A percentile compares a stretch with the other conserved stretches of the same genome.
These are phyloP conservation scores for Globisporangium paroecandrum DNA, from an alignment of 352 stramenopile genomes.

Conservation along the genomic window DNA sequence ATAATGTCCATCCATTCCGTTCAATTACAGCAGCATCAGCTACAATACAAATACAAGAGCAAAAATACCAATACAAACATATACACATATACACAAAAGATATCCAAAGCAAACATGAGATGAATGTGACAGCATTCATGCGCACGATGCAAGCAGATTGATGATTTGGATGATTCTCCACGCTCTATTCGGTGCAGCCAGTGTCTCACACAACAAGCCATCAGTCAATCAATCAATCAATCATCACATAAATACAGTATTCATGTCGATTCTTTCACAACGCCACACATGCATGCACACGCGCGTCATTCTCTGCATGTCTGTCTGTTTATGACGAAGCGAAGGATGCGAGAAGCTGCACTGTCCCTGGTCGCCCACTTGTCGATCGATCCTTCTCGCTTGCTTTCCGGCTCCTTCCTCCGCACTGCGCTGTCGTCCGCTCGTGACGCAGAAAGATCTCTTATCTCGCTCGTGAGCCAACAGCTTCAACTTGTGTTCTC, in stretches of 20 bases:
- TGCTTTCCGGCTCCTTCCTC: not conserved
- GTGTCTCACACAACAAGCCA: not conserved
- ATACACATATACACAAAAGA: not conserved
- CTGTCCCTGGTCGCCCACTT: conserved; percentile 8
- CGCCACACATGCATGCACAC: not conserved
- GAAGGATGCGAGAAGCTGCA: not conserved
- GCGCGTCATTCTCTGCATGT: not conserved
- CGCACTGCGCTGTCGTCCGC: not conserved
- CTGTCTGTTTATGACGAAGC: not conserved
- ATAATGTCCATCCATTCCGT: not conserved
- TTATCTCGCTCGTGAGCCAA: not conserved
- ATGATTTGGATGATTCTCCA: not conserved
- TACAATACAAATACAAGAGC: not conserved
- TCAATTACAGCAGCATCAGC: not conserved
- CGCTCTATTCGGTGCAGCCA: not conserved
- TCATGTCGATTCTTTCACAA: not conserved
- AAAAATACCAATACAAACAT: not conserved
- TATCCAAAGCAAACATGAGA: not conserved
- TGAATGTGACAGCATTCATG: not conserved
- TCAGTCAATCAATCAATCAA: not conserved
- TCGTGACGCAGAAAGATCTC: not conserved
- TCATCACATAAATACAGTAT: not conserved
- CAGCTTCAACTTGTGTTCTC: conserved; percentile 4
- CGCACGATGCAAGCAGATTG: not conserved
- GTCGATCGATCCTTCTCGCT: not conserved